Base-by-base conservation (phyloP, 2,329 filamentous ascomycete species). In the Calonectria multiphialidica region DNA sequence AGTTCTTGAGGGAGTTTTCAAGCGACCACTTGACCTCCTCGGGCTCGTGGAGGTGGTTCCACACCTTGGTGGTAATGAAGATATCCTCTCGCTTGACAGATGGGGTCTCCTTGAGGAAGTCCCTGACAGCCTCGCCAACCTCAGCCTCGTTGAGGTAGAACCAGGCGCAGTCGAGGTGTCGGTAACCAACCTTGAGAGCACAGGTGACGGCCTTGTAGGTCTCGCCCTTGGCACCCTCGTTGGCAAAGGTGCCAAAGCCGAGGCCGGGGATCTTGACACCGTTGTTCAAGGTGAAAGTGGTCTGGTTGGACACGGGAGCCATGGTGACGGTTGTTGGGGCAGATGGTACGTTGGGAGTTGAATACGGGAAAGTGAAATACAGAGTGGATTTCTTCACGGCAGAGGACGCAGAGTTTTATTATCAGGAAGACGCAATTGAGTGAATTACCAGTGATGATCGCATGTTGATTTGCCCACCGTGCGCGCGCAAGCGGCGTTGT, bases 221-320 rank as follows among this genome's bases (percentile, higher is more conserved):
- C 70, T 79, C 78, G 1, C 78, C 78, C 74, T 78, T 78, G 30
- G 82, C 75, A 35, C 82, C 92, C 84, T 94, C 92, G 82, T 89
- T 93, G 81, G 90, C 89, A 79, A 92, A 93, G 76, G 91, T 93
- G 76, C 91, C 91, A 78, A 93, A 93, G 30, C 91, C 91, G 37
- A 93, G 83, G 59, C 86, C 90, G 72, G 91, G 91, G 76, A 93
- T 90, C 80, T 86, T 87, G 71, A 92, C 88, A 70, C 86, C 86
- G 74, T 88, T 87, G 82, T 86, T 86, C 72, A 88, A 83, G 47
- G 84, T 87, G 77, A 86, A 87, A 4, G 80, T 84, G 57, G 74
- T 77, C 66, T 80, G 81, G 72, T 80, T 80, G 66, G 78, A 77
- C 47, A 74, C 68, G 9, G 61, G n/a, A 37, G 72, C 55, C 75